A percentile compares a stretch with the other conserved stretches of the same genome.
phyloP scores from a whole-genome alignment of 352 stramenopile species.

The Saprolegnia diclina region DNA sequence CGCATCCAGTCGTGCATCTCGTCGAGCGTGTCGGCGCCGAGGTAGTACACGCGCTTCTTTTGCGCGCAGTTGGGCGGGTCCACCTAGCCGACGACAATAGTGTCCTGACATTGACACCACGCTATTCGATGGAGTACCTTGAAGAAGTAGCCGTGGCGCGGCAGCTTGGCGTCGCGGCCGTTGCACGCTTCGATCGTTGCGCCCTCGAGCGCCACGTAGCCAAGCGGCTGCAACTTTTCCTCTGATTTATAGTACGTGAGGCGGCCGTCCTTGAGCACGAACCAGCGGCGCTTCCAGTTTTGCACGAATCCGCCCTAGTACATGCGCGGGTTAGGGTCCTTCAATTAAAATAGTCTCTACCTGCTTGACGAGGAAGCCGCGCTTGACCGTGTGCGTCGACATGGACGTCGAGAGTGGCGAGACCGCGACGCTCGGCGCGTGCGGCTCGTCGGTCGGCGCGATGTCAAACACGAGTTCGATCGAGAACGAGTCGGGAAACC shows the following conservation, averaged over 20 bases:
- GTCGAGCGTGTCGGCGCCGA: conserved; percentile 56
- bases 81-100: conserved; percentile 63
- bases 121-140: too few species aligned
- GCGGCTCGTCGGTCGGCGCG: background rate
- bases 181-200: background rate
- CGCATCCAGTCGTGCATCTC: conserved; percentile 71
- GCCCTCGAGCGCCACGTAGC: conserved; percentile 46
- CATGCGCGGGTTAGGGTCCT: background rate
- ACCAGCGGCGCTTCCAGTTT: conserved; percentile 83
- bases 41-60: conserved; percentile 54
- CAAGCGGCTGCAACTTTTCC: conserved; percentile 61
- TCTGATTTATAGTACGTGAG: conserved; percentile 70
- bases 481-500: conserved; percentile 47
- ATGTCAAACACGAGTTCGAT: conserved; percentile 9
- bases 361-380: conserved; percentile 16
- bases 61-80: conserved; percentile 47
- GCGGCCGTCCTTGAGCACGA: conserved; percentile 69
- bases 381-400: conserved; percentile 14
- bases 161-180: conserved; percentile 5
- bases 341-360: background rate
- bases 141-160: conserved; percentile 1
- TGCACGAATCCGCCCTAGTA: conserved; percentile 64
- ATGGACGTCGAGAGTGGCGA: conserved; percentile 13
- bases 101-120: too few species aligned
- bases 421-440: background rate